A percentile compares a stretch with the other conserved stretches of the same genome.
phyloP scores from a whole-genome alignment of 768 basidiomycete species.

The Suillus plorans region DNA sequence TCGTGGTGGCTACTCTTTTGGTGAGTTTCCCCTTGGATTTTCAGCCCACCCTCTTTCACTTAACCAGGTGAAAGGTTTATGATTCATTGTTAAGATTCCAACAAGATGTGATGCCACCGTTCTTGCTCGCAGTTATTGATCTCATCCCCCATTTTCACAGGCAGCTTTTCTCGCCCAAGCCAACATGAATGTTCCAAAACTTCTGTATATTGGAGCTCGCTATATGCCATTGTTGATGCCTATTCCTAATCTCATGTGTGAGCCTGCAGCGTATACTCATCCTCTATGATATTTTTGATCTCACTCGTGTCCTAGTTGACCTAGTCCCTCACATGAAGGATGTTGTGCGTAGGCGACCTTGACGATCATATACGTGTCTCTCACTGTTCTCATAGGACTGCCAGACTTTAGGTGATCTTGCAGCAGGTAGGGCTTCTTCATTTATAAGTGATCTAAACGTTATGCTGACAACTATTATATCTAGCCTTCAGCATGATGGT shows the following conservation, averaged over 20 bases:
- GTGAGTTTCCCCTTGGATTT: background rate
- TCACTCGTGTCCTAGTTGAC: background rate
- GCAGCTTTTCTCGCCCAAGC: background rate
- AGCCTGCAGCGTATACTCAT: background rate
- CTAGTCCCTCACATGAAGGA: background rate
- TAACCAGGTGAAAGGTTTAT: background rate
- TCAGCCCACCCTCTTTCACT: background rate
- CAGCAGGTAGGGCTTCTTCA: background rate
- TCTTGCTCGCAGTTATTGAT: background rate
- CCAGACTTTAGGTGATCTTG: background rate
- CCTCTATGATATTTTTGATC: background rate
- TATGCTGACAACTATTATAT: background rate
- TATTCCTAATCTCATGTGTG: background rate
- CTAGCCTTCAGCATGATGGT: background rate
- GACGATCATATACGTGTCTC: background rate
- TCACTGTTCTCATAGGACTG: background rate
- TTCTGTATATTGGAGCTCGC: background rate
- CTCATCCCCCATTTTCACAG: background rate
- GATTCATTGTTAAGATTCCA: conserved; percentile 1
- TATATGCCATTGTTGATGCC: background rate
- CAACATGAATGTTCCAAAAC: background rate
- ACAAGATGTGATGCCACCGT: background rate
- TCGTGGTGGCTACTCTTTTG: background rate
- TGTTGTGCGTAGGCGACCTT: background rate
- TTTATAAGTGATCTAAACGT: background rate